phyloP scores from a whole-genome alignment of 352 stramenopile genomes.

The Albugo candida region DNA sequence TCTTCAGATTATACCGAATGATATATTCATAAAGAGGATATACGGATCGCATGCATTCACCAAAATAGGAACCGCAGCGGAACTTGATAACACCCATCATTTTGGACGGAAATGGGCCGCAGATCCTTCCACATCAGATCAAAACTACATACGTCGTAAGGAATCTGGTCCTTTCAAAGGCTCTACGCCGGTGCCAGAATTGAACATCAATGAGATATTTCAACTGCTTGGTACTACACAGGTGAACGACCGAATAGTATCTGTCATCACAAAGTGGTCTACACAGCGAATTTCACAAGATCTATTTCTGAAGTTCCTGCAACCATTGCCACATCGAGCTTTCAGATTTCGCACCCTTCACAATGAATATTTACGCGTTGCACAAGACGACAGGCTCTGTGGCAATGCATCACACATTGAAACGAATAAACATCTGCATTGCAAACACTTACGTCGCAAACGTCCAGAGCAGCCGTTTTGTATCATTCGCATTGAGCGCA shows the following conservation, averaged over 20 bases:
- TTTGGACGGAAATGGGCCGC: not conserved
- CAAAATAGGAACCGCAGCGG: not conserved
- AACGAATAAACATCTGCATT: not conserved
- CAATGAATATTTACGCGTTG: not conserved
- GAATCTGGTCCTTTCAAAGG: not conserved
- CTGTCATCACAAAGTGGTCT: slow-evolving; percentile 39
- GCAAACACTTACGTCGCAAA: not conserved
- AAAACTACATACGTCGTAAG: slow-evolving; percentile 12
- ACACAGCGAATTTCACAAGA: slow-evolving; percentile 59
- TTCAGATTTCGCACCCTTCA: not conserved
- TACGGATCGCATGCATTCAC: slow-evolving; percentile 13
- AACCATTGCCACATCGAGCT: not conserved
- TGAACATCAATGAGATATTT: slow-evolving; percentile 20
- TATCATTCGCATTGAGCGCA: slow-evolving; percentile 65
- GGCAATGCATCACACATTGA: not conserved
- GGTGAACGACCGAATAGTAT: too few relatives aligned
- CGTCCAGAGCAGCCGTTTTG: slow-evolving; percentile 16
- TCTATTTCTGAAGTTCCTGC: slow-evolving; percentile 61
- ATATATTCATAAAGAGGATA: slow-evolving; percentile 35
- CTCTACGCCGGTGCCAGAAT: slow-evolving; percentile 19
- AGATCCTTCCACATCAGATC: not conserved
- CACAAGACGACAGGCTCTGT: slow-evolving; percentile 5
- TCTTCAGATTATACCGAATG: slow-evolving; percentile 46
- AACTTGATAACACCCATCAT: not conserved
- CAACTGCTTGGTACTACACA: slow-evolving; percentile 18